Evolutionary conservation across 768 basidiomycete species (phyloP), one percentile per base, ranked within the genome.

Genomic region (Boletus subcaerulescens): DNA sequence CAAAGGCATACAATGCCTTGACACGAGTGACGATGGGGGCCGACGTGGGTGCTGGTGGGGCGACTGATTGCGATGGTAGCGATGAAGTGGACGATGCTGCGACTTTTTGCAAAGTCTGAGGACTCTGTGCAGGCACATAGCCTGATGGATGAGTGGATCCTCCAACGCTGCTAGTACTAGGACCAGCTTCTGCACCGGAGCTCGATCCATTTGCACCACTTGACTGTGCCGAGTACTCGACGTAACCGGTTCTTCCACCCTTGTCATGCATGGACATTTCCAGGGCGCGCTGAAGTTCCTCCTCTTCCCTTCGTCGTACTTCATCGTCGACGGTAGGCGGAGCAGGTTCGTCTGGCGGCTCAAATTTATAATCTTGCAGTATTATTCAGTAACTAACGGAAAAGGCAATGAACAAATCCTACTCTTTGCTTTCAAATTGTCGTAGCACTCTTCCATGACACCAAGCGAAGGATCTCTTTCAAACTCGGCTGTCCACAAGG

Each of bases 251-350:
- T 45, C 91, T 79, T 1, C 93, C 94, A 12, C 94, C 94, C 59
- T 87, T 89, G 67, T 98, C 94, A 51, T 87, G 85, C 74, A 93
- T 87, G n/a, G 89, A 92, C 74, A 97, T 85, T 65, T 96, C 94
- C 26, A 98, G 77, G 0, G 87, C 96, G 5, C 93, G 84, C 65
- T 93, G 91, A 3, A 98, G 84, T 61, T 98, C 96, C 65, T 96
- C 96, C 64, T 98, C 96, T 67, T 98, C 96, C 55, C 82, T 81
- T 13, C 91, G 78, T 13, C 90, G 81, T 41, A 84, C 82, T 13
- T 91, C 91, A 57, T 93, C 92, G 57, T 91, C 90, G 14, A 85
- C 82, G 0, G 81, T 66, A 1, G 83, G 86, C 0, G 90, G 89
- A 4, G 83, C 78, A 15, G 84, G 75, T 63, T 91, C 87, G 29